These are phyloP conservation scores for Penicillium sp. DNA, from an alignment of 2,329 filamentous ascomycete species.

Conservation along the genomic window DNA sequence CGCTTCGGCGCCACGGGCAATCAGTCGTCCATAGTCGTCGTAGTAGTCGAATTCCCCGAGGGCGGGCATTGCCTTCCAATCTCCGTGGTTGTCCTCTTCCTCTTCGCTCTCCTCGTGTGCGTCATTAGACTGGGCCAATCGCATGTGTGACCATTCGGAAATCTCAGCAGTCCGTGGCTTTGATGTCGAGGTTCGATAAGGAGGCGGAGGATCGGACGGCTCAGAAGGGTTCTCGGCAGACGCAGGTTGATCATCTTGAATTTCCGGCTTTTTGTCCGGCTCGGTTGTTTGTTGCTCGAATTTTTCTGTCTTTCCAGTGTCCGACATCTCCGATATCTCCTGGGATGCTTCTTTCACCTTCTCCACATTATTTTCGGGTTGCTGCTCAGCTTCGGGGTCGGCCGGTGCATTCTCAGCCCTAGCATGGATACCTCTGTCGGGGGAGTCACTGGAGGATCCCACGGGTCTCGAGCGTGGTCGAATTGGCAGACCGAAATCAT, in stretches of 20 bases:
- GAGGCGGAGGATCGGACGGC: conserved; percentile 1
- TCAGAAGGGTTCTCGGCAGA: conserved; percentile 9
- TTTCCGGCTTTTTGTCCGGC: conserved; percentile 3
- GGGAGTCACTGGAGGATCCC: conserved; percentile 13
- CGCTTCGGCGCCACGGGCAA: conserved; percentile 75
- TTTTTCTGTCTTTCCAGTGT: background rate
- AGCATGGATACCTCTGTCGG: background rate
- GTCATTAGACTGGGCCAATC: conserved; percentile 57
- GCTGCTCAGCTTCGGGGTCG: conserved; percentile 23
- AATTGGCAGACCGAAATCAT: conserved; percentile 43
- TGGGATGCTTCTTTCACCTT: background rate
- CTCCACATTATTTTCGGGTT: background rate
- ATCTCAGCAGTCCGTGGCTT: conserved; percentile 37
- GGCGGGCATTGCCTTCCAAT: conserved; percentile 92
- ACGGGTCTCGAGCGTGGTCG: conserved; percentile 23
- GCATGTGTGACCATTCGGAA: conserved; percentile 92
- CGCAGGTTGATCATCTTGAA: conserved; percentile 1
- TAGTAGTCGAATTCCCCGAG: conserved; percentile 93
- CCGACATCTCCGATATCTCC: background rate
- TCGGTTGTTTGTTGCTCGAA: conserved; percentile 2
- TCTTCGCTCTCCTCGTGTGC: conserved; percentile 44
- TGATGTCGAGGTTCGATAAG: conserved; percentile 17
- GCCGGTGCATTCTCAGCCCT: conserved; percentile 12
- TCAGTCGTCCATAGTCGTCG: conserved; percentile 83
- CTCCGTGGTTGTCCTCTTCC: conserved; percentile 60